phyloP scores from a whole-genome alignment of 2,329 filamentous ascomycete genomes.

The Leptographium galeiforme region DNA sequence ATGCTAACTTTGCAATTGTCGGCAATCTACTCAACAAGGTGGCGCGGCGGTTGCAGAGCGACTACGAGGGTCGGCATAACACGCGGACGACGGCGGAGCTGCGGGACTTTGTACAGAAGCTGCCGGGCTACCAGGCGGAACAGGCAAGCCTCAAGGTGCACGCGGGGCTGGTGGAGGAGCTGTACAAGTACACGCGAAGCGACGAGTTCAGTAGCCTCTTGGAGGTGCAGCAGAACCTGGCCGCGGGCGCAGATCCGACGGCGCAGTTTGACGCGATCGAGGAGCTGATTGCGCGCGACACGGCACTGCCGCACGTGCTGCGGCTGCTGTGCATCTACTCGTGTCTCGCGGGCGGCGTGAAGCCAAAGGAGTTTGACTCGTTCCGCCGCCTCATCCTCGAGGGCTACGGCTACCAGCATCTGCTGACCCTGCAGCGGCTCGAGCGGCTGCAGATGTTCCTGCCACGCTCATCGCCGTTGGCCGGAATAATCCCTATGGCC shows the following conservation, averaged over 20 bases:
- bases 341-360: slow-evolving; percentile 76
- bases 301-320: slow-evolving; percentile 67
- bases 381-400: slow-evolving; percentile 83
- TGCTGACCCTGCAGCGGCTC: slow-evolving; percentile 75
- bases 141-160: slow-evolving; percentile 87
- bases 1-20: slow-evolving; percentile 91
- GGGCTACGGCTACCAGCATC: slow-evolving; percentile 88
- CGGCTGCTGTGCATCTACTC: slow-evolving; percentile 84
- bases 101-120: slow-evolving; percentile 85
- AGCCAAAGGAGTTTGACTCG: slow-evolving; percentile 73
- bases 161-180: slow-evolving; percentile 83
- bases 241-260: slow-evolving; percentile 76
- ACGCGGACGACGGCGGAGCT: slow-evolving; percentile 84
- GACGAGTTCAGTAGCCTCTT: slow-evolving; percentile 80
- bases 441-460: slow-evolving; percentile 83
- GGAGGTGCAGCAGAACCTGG: slow-evolving; percentile 91
- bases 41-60: slow-evolving; percentile 67
- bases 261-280: slow-evolving; percentile 85
- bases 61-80: slow-evolving; percentile 78
- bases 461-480: slow-evolving; percentile 60
- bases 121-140: slow-evolving; percentile 85
- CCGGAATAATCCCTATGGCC: slow-evolving; percentile 67
- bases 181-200: slow-evolving; percentile 81
- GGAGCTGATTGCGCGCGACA: slow-evolving; percentile 82
- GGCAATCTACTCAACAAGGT: slow-evolving; percentile 81